Evolutionary conservation across 129 eudicot genomes (phyloP).

Genomic region (Deinandra increscens): DNA sequence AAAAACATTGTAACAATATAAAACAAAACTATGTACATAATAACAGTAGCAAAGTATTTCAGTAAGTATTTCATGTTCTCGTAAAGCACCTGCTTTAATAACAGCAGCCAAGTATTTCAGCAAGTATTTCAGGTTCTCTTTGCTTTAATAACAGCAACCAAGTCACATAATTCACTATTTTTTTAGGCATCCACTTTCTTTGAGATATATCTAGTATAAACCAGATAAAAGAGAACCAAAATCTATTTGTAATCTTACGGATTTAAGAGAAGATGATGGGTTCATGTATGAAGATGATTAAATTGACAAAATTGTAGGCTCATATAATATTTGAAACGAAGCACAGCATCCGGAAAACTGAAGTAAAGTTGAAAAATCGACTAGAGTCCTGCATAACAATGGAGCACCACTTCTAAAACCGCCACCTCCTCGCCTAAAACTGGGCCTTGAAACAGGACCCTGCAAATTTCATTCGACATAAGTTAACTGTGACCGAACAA

Average conservation of each 20-base stretch:
- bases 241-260: too few species aligned
- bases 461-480: neutral
- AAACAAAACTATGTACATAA: neutral
- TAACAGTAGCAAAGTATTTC: too few species aligned
- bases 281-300: neutral
- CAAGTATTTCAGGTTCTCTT: too few species aligned
- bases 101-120: too few species aligned
- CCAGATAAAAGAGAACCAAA: too few species aligned
- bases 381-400: neutral
- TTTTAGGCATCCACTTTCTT: too few species aligned
- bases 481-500: neutral
- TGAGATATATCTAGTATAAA: too few species aligned
- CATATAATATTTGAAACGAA: neutral
- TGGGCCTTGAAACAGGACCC: neutral
- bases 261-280: neutral
- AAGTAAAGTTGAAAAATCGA: neutral
- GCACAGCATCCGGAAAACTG: neutral
- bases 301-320: neutral
- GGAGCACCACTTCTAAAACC: neutral
- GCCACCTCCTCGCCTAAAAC: neutral
- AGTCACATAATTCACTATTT: too few species aligned
- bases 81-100: too few species aligned
- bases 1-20: constrained; percentile 3
- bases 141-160: too few species aligned
- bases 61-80: too few species aligned